Evolutionary conservation across 768 basidiomycete species (phyloP).

Genomic region (Clitopilus passeckerianus): DNA sequence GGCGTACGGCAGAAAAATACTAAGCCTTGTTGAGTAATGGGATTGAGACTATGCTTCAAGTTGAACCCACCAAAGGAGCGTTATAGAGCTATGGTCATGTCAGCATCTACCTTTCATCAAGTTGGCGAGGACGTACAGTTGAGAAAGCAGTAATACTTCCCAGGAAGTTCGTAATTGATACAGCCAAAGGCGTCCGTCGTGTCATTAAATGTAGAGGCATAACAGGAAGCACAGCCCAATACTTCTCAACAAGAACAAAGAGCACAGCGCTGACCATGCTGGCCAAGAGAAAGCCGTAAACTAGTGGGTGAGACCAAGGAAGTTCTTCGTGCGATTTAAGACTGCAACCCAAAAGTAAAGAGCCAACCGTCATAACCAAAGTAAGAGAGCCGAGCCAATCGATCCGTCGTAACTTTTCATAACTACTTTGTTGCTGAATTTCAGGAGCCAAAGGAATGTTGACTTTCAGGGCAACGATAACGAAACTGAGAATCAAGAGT

Average conservation of each 20-base stretch:
- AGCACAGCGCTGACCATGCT: constrained; percentile 48
- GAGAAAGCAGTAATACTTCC: constrained; percentile 77
- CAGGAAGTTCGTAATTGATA: constrained; percentile 77
- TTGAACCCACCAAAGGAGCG: constrained; percentile 61
- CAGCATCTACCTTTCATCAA: constrained; percentile 14
- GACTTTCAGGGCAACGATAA: constrained; percentile 71
- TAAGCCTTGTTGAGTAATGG: constrained; percentile 19
- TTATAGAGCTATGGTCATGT: constrained; percentile 62
- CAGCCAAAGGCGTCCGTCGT: constrained; percentile 75
- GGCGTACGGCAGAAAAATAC: constrained; percentile 82
- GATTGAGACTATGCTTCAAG: constrained; percentile 2
- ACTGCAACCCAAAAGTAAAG: constrained; percentile 71
- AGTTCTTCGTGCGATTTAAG: constrained; percentile 76
- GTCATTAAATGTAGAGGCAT: constrained; percentile 82
- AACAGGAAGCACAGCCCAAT: constrained; percentile 78
- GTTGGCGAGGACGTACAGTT: constrained; percentile 41
- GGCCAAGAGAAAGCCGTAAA: constrained; percentile 58
- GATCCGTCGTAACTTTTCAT: constrained; percentile 70
- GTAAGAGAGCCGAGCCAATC: constrained; percentile 84
- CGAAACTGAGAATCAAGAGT: constrained; percentile 63
- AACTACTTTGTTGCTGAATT: constrained; percentile 50
- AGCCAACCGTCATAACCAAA: constrained; percentile 66
- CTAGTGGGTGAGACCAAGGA: constrained; percentile 68
- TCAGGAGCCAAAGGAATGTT: constrained; percentile 72
- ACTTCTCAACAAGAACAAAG: constrained; percentile 79